These are phyloP conservation scores for Boletus rufocinnamomeus DNA, from an alignment of 768 basidiomycete genomes.

Conservation along the genomic window DNA sequence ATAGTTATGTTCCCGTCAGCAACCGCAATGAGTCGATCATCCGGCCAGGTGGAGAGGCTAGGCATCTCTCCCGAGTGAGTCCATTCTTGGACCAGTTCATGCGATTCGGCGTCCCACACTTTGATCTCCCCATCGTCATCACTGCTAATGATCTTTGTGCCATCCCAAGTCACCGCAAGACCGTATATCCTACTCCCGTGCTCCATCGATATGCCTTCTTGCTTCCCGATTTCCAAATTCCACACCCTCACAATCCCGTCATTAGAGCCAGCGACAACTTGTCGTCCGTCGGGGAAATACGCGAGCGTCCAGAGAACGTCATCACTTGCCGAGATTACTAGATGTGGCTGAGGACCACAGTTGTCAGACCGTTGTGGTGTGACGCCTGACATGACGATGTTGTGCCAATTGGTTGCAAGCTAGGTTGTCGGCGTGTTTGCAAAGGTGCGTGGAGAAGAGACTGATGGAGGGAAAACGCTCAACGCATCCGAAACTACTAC, in stretches of 20 bases:
- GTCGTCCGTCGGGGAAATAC: constrained; percentile 10
- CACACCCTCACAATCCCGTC: too few species aligned
- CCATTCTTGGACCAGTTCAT: constrained; percentile 2
- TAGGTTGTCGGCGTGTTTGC: not conserved
- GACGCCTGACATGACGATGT: not conserved
- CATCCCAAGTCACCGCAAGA: not conserved
- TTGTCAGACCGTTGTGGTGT: not conserved
- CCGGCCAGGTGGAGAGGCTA: not conserved
- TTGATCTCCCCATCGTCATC: too few species aligned
- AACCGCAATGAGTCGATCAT: constrained; percentile 7
- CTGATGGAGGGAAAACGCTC: too few species aligned
- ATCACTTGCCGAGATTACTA: not conserved
- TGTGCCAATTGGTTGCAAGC: not conserved
- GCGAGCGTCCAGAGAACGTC: not conserved
- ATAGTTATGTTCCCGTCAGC: not conserved
- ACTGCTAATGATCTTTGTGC: not conserved
- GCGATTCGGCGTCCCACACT: not conserved
- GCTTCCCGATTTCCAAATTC: too few species aligned
- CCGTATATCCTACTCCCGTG: not conserved
- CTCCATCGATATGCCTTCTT: not conserved
- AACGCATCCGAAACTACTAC: too few species aligned
- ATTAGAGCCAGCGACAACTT: not conserved
- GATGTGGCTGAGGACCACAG: not conserved
- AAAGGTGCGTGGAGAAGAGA: not conserved
- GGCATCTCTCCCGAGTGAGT: not conserved